Conservation (phyloP, 306 rosid genomes). For the Glycyrrhiza uralensis region DNA sequence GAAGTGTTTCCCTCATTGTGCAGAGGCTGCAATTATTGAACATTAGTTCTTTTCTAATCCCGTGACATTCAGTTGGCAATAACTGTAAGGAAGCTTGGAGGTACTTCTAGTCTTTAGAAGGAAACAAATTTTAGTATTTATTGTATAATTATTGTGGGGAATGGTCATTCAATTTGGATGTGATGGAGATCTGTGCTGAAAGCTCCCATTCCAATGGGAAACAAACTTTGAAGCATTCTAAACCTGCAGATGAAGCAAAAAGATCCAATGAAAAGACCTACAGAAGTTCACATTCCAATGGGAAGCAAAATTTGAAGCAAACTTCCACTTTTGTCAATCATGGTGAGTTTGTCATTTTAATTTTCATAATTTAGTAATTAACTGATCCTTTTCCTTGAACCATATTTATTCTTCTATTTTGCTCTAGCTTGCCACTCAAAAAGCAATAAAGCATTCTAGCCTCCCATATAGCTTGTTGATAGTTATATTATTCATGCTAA, state of each 20-base stretch:
- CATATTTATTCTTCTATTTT: not conserved
- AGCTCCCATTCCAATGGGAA: slow-evolving; percentile 54
- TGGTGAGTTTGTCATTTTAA: slow-evolving; percentile 47
- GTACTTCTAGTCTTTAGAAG: slow-evolving; percentile 34
- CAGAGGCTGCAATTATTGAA: not conserved
- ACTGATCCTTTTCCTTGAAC: not conserved
- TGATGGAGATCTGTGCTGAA: slow-evolving; percentile 57
- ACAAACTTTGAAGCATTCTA: slow-evolving; percentile 45
- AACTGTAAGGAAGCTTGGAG: slow-evolving; percentile 30
- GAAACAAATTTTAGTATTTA: slow-evolving; percentile 9
- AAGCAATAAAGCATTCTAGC: not conserved
- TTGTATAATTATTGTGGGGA: slow-evolving; percentile 11
- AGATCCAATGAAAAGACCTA: slow-evolving; percentile 35
- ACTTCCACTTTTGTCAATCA: slow-evolving; percentile 64
- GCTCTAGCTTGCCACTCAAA: not conserved
- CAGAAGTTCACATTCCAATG: slow-evolving; percentile 28
- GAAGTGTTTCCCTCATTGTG: slow-evolving; percentile 1
- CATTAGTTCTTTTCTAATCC: not conserved
- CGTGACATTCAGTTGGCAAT: slow-evolving; percentile 22
- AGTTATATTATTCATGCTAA: not conserved
- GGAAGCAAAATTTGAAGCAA: slow-evolving; percentile 48
- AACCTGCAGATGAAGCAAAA: slow-evolving; percentile 48
- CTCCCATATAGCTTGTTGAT: not conserved
- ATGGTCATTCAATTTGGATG: slow-evolving; percentile 45
- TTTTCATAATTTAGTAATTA: not conserved